Evolutionary conservation across 768 basidiomycete species (phyloP).

Genomic region (Lenzites betulinus): DNA sequence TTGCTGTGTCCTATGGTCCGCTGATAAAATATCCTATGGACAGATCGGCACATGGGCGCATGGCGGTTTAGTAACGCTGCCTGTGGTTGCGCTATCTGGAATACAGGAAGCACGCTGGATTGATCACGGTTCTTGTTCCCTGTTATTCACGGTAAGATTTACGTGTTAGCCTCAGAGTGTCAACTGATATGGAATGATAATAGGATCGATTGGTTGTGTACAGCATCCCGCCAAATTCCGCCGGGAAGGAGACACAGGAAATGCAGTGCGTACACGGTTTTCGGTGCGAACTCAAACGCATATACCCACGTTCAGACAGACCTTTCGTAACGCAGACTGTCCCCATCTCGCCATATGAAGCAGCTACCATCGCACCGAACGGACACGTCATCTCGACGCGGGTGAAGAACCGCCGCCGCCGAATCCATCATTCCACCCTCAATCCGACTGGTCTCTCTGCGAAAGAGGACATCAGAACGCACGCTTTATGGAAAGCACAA

Average conservation of each 20-base stretch:
- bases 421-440: constrained; percentile 12
- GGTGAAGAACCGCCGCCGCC: constrained; percentile 24
- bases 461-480: background rate
- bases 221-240: constrained; percentile 10
- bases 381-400: constrained; percentile 26
- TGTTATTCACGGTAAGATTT: constrained; percentile 23
- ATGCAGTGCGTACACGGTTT: background rate
- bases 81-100: background rate
- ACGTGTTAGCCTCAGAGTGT: background rate
- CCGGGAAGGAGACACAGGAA: background rate
- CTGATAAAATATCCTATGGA: background rate
- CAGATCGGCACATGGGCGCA: constrained; percentile 2
- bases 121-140: constrained; percentile 19
- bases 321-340: constrained; percentile 13
- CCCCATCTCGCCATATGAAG: constrained; percentile 8
- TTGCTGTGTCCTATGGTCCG: background rate
- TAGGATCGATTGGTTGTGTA: constrained; percentile 28
- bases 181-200: background rate
- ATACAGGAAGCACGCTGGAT: constrained; percentile 23
- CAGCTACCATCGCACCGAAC: constrained; percentile 7
- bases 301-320: constrained; percentile 6
- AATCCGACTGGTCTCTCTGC: background rate
- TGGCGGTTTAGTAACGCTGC: background rate
- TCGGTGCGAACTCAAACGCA: background rate
- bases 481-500: constrained; percentile 31